phyloP scores from a whole-genome alignment of 495 filamentous ascomycete species.

The Xylaria bambusicola region DNA sequence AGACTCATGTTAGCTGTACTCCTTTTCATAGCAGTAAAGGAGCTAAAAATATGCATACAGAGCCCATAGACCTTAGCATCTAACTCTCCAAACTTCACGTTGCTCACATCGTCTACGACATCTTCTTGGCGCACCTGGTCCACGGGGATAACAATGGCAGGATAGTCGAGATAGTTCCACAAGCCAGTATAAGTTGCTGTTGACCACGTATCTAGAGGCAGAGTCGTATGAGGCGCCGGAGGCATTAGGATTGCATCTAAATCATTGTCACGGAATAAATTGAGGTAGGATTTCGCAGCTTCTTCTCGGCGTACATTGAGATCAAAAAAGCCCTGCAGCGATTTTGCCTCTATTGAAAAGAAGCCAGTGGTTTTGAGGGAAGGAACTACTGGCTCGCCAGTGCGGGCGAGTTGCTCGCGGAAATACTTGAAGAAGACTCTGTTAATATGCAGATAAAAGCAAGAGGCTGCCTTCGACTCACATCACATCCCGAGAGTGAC shows the following conservation, averaged over 20 bases:
- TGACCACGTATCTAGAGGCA: conserved; percentile 45
- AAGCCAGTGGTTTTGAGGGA: conserved; percentile 31
- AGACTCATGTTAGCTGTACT: neutral
- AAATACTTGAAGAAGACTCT: neutral
- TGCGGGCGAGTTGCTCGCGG: neutral
- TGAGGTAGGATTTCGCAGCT: conserved; percentile 37
- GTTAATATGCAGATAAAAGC: neutral
- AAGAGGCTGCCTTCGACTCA: neutral
- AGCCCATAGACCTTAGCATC: neutral
- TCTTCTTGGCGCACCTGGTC: conserved; percentile 37
- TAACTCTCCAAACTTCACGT: neutral
- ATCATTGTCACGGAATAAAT: conserved; percentile 33
- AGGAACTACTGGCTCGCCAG: neutral
- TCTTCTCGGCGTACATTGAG: conserved; percentile 47
- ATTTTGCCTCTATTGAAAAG: neutral
- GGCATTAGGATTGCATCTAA: conserved; percentile 68
- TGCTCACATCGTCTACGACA: neutral
- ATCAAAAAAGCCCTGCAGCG: neutral
- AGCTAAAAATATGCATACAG: neutral
- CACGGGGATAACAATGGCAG: conserved; percentile 56
- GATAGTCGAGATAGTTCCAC: conserved; percentile 67
- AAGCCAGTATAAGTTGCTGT: conserved; percentile 58
- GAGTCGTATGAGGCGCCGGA: conserved; percentile 42
- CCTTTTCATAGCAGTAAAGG: neutral
- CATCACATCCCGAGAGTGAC: neutral